phyloP scores from a whole-genome alignment of 2,329 filamentous ascomycete genomes.

The Hyphodiscus sp. region DNA sequence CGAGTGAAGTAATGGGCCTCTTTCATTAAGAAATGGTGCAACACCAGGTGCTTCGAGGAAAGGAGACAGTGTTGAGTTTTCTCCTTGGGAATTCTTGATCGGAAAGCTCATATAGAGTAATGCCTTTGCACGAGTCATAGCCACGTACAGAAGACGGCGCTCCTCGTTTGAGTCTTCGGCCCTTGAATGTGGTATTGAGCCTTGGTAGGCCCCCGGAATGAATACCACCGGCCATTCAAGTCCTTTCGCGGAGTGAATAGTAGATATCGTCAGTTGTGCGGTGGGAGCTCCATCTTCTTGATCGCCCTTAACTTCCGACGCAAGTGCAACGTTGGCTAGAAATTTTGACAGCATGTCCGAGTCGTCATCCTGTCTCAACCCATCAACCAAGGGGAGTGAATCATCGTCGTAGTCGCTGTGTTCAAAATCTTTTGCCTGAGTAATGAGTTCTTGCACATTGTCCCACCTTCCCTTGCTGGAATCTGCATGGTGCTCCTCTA shows the following conservation, averaged over 20 bases:
- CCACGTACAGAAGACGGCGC: slow-evolving; percentile 82
- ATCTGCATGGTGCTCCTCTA: slow-evolving; percentile 64
- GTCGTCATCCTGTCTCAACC: slow-evolving; percentile 61
- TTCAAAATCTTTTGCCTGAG: slow-evolving; percentile 66
- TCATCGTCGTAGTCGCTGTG: slow-evolving; percentile 41
- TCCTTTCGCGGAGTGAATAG: slow-evolving; percentile 92
- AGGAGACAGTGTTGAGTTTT: slow-evolving; percentile 60
- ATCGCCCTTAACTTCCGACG: slow-evolving; percentile 66
- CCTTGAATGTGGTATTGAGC: slow-evolving; percentile 82
- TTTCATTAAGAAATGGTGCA: slow-evolving; percentile 46
- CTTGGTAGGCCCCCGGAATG: slow-evolving; percentile 81
- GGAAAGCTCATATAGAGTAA: slow-evolving; percentile 83
- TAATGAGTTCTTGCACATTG: slow-evolving; percentile 84
- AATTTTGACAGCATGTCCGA: slow-evolving; percentile 64
- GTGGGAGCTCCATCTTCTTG: slow-evolving; percentile 49
- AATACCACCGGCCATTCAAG: slow-evolving; percentile 96
- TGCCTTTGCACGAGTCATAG: slow-evolving; percentile 88
- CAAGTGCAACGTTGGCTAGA: slow-evolving; percentile 83
- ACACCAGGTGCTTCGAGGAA: slow-evolving; percentile 59
- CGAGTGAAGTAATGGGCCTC: slow-evolving; percentile 64
- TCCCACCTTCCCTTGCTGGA: slow-evolving; percentile 76
- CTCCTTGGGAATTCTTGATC: slow-evolving; percentile 55
- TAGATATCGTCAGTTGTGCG: slow-evolving; percentile 79
- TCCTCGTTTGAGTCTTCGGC: slow-evolving; percentile 86
- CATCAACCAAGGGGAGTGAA: slow-evolving; percentile 60